Conservation (phyloP, 768 basidiomycete species). For the Naganishia kalamii region DNA sequence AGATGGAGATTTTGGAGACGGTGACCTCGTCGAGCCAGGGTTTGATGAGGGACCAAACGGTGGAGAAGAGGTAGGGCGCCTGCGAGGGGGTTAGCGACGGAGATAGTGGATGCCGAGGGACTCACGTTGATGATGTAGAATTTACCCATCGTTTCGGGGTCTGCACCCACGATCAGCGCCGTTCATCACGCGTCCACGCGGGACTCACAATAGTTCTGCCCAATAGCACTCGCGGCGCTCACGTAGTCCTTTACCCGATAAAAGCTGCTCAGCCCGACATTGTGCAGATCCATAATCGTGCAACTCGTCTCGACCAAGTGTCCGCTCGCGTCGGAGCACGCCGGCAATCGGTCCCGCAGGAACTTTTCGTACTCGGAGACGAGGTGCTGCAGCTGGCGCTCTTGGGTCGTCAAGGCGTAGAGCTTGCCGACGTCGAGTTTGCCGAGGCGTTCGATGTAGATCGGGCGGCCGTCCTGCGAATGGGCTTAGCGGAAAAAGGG, state of each 20-base stretch:
- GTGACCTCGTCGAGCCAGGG: slow-evolving; percentile 93
- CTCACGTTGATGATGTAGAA: slow-evolving; percentile 57
- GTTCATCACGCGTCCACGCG: background rate
- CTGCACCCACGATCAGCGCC: slow-evolving; percentile 28
- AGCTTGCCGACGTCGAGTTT: slow-evolving; percentile 79
- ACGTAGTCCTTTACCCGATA: slow-evolving; percentile 88
- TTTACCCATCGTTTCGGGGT: slow-evolving; percentile 66
- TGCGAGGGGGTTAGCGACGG: slow-evolving; percentile 10
- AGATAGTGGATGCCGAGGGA: background rate
- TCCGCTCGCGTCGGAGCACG: slow-evolving; percentile 58
- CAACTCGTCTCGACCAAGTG: slow-evolving; percentile 93
- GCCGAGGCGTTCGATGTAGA: slow-evolving; percentile 91
- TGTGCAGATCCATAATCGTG: slow-evolving; percentile 86
- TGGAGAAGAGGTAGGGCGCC: slow-evolving; percentile 79
- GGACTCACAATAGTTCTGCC: slow-evolving; percentile 67
- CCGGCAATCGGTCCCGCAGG: slow-evolving; percentile 69
- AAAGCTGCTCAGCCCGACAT: slow-evolving; percentile 63
- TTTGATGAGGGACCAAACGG: slow-evolving; percentile 83
- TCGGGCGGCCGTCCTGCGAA: slow-evolving; percentile 77
- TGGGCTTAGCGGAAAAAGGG: background rate
- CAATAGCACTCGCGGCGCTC: slow-evolving; percentile 63
- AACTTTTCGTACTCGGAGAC: slow-evolving; percentile 91
- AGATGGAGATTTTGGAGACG: slow-evolving; percentile 85
- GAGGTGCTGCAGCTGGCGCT: slow-evolving; percentile 80
- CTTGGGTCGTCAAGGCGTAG: slow-evolving; percentile 71